Percentiles rank a stretch among this genome's conserved stretches.
Conservation (phyloP, 164 flowering plant species). For the Warburgia ugandensis region DNA sequence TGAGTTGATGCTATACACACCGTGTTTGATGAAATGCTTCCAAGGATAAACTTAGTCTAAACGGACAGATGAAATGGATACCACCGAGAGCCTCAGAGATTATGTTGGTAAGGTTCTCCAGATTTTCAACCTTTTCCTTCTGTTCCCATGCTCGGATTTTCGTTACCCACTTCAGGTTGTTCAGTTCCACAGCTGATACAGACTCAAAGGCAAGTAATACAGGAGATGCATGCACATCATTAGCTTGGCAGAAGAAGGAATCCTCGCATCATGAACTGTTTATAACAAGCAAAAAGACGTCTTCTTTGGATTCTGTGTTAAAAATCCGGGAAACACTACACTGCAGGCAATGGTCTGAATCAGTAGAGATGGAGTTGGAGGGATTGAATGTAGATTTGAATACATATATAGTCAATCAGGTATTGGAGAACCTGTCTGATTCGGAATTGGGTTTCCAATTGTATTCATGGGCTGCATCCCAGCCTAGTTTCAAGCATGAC, state of each 20-base stretch:
- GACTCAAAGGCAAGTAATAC: background rate
- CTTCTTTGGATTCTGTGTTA: constrained; percentile 12
- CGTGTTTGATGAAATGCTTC: constrained; percentile 16
- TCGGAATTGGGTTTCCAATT: constrained; percentile 22
- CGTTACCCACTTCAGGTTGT: constrained; percentile 11
- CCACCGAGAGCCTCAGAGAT: constrained; percentile 9
- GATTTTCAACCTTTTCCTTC: constrained; percentile 8
- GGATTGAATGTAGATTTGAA: constrained; percentile 17
- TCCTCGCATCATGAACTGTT: constrained; percentile 4
- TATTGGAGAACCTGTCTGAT: constrained; percentile 14
- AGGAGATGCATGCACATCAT: background rate
- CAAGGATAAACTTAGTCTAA: constrained; percentile 2
- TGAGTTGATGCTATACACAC: too few relatives aligned
- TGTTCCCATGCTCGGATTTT: constrained; percentile 1
- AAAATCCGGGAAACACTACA: constrained; percentile 13
- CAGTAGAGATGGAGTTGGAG: constrained; percentile 19
- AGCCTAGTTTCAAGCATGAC: constrained; percentile 19
- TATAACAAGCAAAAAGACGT: constrained; percentile 3
- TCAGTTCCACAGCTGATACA: constrained; percentile 4
- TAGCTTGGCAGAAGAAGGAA: constrained; percentile 2
- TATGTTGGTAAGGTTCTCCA: constrained; percentile 22
- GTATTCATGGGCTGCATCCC: constrained; percentile 25
- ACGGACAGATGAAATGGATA: constrained; percentile 16
- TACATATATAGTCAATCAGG: constrained; percentile 22
- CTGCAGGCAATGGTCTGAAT: constrained; percentile 21